A percentile compares a stretch with the other conserved stretches of the same genome.
These are phyloP conservation scores for Quaeritorhiza haematococci DNA, from an alignment of 371 early-diverging fungal genomes.

Conservation along the genomic window DNA sequence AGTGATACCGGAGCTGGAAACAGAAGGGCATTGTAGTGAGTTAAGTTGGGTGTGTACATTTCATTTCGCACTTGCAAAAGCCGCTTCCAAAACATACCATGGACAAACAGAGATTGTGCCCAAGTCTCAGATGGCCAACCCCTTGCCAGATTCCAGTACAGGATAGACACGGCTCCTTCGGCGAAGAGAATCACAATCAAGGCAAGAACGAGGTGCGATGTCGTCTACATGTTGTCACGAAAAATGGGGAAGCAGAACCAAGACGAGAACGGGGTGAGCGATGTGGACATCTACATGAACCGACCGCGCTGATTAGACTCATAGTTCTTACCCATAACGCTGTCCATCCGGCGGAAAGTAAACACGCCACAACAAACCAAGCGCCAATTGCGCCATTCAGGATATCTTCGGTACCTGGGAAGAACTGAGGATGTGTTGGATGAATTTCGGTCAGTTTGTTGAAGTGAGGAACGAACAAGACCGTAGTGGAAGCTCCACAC, in stretches of 20 bases:
- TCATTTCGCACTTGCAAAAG: too few relatives aligned
- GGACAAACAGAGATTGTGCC: slow-evolving; percentile 55
- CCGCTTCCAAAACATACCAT: too few relatives aligned
- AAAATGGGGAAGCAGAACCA: not conserved
- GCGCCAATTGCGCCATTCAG: slow-evolving; percentile 59
- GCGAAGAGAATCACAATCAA: slow-evolving; percentile 34
- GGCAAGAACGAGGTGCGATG: slow-evolving; percentile 31
- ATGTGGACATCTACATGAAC: too few relatives aligned
- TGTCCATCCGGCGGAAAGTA: slow-evolving; percentile 57
- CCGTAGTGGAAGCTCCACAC: too few relatives aligned
- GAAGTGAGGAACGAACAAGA: too few relatives aligned
- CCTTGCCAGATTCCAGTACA: slow-evolving; percentile 47
- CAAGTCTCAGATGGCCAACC: slow-evolving; percentile 39
- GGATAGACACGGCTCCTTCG: slow-evolving; percentile 32
- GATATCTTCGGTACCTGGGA: slow-evolving; percentile 54
- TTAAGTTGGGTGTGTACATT: too few relatives aligned
- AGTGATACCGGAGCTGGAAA: slow-evolving; percentile 71
- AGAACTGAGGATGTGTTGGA: too few relatives aligned
- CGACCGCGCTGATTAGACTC: too few relatives aligned
- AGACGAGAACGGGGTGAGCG: not conserved
- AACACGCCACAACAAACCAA: slow-evolving; percentile 60
- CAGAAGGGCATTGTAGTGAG: too few relatives aligned
- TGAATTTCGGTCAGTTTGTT: too few relatives aligned
- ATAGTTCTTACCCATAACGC: slow-evolving; percentile 60
- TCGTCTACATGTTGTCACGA: slow-evolving; percentile 9